Evolutionary conservation across 1,284 basidiomycete species (phyloP), one percentile per base, ranked within the genome.

Genomic region (Abortiporus biennis): DNA sequence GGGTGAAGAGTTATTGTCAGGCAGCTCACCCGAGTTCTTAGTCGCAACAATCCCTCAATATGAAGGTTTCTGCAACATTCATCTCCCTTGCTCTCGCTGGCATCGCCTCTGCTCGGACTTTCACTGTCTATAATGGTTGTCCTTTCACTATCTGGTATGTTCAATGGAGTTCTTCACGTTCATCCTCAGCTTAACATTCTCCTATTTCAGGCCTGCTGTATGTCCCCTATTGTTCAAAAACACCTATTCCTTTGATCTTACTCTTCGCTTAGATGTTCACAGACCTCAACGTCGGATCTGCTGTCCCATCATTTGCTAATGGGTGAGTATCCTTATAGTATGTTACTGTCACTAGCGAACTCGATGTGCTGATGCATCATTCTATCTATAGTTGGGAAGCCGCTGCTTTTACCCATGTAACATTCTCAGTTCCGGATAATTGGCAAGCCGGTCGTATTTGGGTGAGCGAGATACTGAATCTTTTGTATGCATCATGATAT

Each of bases 361-460:
- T 9, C 27, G 8, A n/a, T 11, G 6, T 22, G 38, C 17, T 31
- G 13, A 38, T 15, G 15, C n/a, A 33, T 41, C 17, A n/a, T 22
- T 34, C 22, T 13, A 13, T 29, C 16, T 17, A 29, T 34, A 58
- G 60, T 8, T 67, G 63, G 65, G 54, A 58, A 39, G 60, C 61
- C 17, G 43, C 17, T 15, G 53, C 62, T 5, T 59, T 51, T 46
- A 55, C 59, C 24, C 15, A 44, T 3, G 59, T 62, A 13, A 50
- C 50, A n/a, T 66, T 66, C 54, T 42, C 42, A 11, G 63, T 66
- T 2, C 64, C 64, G 4, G 55, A 66, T 47, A 61, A 64, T 52
- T 67, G 65, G 65, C 53, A 52, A 32, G 58, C 65, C 1, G 65
- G 64, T 20, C 61, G 65, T 41, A 67, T 67, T 47, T 67, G 64